Conservation (phyloP, 345 rosid species). For the Crucihimalaya himalaica region DNA sequence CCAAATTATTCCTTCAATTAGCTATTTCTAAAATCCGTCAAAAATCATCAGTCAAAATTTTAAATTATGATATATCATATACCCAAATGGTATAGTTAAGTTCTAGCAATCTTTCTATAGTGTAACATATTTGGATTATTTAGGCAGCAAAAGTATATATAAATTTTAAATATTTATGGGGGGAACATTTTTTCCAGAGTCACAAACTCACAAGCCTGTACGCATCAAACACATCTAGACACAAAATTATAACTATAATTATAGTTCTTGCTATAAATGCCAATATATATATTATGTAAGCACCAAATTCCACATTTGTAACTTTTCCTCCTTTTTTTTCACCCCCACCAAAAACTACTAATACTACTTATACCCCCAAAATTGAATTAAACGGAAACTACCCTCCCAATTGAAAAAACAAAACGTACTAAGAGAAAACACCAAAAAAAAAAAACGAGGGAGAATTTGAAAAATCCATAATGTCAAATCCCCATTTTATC, state of each 20-base stretch:
- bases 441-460: neutral
- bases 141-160: neutral
- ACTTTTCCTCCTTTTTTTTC: neutral
- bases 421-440: slow-evolving; percentile 7
- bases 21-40: no score
- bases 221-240: neutral
- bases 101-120: neutral
- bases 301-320: slow-evolving; percentile 22
- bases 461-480: neutral
- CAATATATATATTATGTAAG: slow-evolving; percentile 25
- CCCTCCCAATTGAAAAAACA: slow-evolving; percentile 36
- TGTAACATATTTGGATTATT: neutral
- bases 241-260: neutral
- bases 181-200: slow-evolving; percentile 13
- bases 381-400: slow-evolving; percentile 30
- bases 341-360: slow-evolving; percentile 23
- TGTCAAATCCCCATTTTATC: neutral
- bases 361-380: slow-evolving; percentile 40
- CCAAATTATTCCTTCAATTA: no score
- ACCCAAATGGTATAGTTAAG: neutral
- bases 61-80: no score
- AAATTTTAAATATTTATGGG: neutral
- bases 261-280: slow-evolving; percentile 26
- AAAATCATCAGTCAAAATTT: no score
- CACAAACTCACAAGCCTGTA: slow-evolving; percentile 10